Evolutionary conservation across 1,139 yeast genomes (phyloP).

Genomic region (Tardiomyces digboiensis): DNA sequence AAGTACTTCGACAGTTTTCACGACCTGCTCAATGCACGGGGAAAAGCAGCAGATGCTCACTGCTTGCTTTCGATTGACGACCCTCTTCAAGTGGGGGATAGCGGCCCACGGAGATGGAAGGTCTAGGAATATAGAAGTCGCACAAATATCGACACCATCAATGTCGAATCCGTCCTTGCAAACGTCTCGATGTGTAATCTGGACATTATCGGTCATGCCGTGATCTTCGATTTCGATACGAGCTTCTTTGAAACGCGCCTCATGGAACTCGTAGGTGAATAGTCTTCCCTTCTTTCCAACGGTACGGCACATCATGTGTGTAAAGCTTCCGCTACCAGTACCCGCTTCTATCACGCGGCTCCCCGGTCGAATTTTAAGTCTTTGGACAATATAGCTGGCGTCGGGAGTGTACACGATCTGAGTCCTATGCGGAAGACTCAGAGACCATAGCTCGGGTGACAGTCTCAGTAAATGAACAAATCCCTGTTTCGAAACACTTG

Average conservation of each 20-base stretch:
- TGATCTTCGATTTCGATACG: constrained; percentile 65
- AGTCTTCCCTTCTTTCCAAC: constrained; percentile 54
- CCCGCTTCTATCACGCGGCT: constrained; percentile 91
- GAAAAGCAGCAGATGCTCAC: constrained; percentile 87
- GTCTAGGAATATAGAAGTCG: constrained; percentile 76
- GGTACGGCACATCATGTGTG: constrained; percentile 86
- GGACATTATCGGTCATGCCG: constrained; percentile 41
- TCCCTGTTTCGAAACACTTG: constrained; percentile 72
- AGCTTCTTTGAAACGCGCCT: constrained; percentile 75
- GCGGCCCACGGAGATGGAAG: constrained; percentile 98
- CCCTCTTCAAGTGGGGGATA: constrained; percentile 56
- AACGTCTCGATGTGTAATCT: constrained; percentile 85
- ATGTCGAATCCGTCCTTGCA: constrained; percentile 77
- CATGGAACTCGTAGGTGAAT: constrained; percentile 88
- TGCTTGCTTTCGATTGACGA: constrained; percentile 43
- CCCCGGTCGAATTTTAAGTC: constrained; percentile 66
- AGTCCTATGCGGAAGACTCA: constrained; percentile 92
- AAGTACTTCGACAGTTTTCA: constrained; percentile 68
- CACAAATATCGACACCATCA: constrained; percentile 35
- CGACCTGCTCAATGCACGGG: constrained; percentile 97
- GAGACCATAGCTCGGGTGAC: constrained; percentile 92
- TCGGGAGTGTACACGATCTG: constrained; percentile 98
- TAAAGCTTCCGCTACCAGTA: constrained; percentile 94
- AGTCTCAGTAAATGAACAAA: constrained; percentile 86
- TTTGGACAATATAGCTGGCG: constrained; percentile 79